Base-by-base conservation (phyloP, 176 grass and related monocot species). In the Dactylis glomerata region DNA sequence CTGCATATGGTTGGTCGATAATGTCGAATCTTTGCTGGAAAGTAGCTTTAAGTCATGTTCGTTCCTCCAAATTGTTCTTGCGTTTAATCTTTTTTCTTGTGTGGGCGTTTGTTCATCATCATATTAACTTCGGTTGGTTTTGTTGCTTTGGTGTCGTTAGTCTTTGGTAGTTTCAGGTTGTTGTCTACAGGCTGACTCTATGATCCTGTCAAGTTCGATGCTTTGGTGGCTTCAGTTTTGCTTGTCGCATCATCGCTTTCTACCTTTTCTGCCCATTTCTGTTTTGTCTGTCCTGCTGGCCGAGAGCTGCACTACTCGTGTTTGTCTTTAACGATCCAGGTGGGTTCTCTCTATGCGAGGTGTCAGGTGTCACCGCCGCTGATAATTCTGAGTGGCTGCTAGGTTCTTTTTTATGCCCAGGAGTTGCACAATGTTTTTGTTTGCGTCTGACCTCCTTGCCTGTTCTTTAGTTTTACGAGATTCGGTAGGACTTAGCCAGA, bases 1-100 rank as follows among this genome's bases (percentile, higher is more conserved):
- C 89, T 87, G 59, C 81, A 84, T 63, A 84, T 91, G 89, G 85
- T 87, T 87, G 76, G 81, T 91, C 81, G 81, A 73, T 81, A 84
- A 55, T 81, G 68, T 84, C 81, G 59, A 81, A 84, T 69, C 73
- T 73, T 65, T 69, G 15, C 69, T 52, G 68, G 75, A 76, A 81
- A 57, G 32, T 81, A 76, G 81, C 46, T 69, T 80, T 31, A 76
- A 68, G 47, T 84, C 38, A 51, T 73, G 54, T 90, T 75, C 19
- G 73, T 68, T 83, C 51, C 30, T 13, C 7, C 16, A 28, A 46
- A 16, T 58, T 26, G 11, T 22, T 17, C 23, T 15, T 19, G 10
- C 2, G 41, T 42, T 42, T 30, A 3, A 0, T 27, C 6, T 16
- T 30, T 8, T 41, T 23, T 5, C 6, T 8, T 1, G 13, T 73